Evolutionary conservation across 1,139 yeast genomes (phyloP), one percentile per base, ranked within the genome.

Genomic region (Wickerhamomyces sp.): DNA sequence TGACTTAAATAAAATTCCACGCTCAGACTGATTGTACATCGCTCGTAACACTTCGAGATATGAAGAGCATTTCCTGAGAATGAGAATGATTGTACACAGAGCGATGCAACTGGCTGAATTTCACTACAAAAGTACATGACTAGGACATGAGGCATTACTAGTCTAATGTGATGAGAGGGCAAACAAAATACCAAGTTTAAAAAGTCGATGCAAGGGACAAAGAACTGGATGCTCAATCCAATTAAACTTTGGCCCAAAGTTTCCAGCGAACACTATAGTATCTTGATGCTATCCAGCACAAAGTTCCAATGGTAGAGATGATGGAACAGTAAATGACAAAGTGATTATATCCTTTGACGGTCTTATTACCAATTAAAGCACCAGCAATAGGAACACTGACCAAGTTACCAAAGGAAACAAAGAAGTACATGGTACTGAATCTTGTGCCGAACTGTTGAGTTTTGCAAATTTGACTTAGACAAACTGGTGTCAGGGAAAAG

Each of bases 331-430:
- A 70, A 4, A 64, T 57, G 23, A 69, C 70, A 55, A 71, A 64
- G 18, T 65, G 62, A 50, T 62, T 54, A 54, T 68, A 73, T 13
- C 64, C 64, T 2, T 47, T 50, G 1, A 50, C 42, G 0, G 64
- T 49, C 8, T 61, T 61, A 4, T 71, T 56, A 2, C 74, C 73
- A 36, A 78, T 71, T 43, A 78, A 70, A 1, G 73, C 71, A 45
- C 79, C 79, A 10, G 77, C 78, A 32, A 75, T 60, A 0, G 81
- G 81, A 15, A 77, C 63, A 36, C 78, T 74, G 18, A 75, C 63
- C 45, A 76, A 60, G 45, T 68, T 69, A 13, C 74, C 75, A 50
- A 71, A 63, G 8, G 75, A 66, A 26, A 71, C 73, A 44, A 72
- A 58, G 43, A 71, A 69, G 53, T 72, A 74, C 48, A 73, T 66